Evolutionary conservation across 306 rosid species (phyloP).

Genomic region (Citrullus mucosospermus): DNA sequence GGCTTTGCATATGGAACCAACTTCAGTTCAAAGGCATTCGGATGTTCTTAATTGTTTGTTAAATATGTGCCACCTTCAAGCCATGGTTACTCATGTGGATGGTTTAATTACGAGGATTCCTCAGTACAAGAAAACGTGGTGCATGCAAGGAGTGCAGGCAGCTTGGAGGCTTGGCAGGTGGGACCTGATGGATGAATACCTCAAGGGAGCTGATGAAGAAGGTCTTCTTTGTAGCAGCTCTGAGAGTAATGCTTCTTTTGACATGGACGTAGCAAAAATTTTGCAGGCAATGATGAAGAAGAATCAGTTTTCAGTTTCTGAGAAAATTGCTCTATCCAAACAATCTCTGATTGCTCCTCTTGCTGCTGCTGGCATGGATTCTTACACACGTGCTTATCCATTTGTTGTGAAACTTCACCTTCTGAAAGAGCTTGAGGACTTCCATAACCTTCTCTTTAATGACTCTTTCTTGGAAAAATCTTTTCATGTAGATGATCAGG

Average conservation of each 20-base stretch:
- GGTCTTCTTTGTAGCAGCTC: conserved; percentile 76
- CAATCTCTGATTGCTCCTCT: conserved; percentile 85
- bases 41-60: conserved; percentile 88
- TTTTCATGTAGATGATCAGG: conserved; percentile 45
- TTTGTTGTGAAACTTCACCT: conserved; percentile 91
- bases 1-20: conserved; percentile 91
- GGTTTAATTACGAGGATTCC: conserved; percentile 82
- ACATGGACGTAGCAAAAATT: conserved; percentile 85
- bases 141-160: conserved; percentile 99
- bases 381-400: conserved; percentile 85
- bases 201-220: conserved; percentile 75
- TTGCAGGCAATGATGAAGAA: conserved; percentile 95
- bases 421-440: conserved; percentile 79
- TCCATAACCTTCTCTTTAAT: conserved; percentile 57
- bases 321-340: conserved; percentile 80
- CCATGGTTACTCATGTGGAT: conserved; percentile 96
- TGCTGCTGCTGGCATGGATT: conserved; percentile 99
- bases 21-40: conserved; percentile 87
- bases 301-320: conserved; percentile 74
- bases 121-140: conserved; percentile 83
- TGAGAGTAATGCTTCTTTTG: conserved; percentile 90
- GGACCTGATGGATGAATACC: conserved; percentile 98
- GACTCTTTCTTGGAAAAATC: conserved; percentile 79
- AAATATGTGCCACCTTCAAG: conserved; percentile 98
- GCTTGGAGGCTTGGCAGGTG: conserved; percentile 99